Evolutionary conservation across 345 rosid species (phyloP), one percentile per base, ranked within the genome.

Genomic region (Gossypium arboreum): DNA sequence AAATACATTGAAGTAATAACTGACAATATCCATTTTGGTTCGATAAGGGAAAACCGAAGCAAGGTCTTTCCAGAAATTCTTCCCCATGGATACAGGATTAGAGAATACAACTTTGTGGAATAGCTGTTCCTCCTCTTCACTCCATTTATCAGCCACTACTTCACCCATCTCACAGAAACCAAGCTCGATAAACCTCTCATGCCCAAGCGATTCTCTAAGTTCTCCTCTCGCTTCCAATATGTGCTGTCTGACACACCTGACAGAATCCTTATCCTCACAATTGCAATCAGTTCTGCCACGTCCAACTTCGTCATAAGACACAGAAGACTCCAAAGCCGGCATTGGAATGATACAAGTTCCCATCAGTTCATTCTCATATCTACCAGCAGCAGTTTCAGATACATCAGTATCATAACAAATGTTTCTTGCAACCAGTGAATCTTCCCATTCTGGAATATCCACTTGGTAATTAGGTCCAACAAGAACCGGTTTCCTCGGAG

Each of bases 111-210:
- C 74, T 59, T 79, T 83, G 73, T 78, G 82, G 74, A 92, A 94
- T 48, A 83, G 47, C 66, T 78, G 78, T 78, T 91, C 89, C 78
- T 94, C 98, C 15, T 83, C 91, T 57, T 86, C 90, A 2, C 77
- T 87, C 97, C 97, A 94, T 15, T 85, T 75, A 29, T 81, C 76
- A 9, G 90, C 84, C 71, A 89, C 89, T 61, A 76, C 69, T 70
- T 94, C 97, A n/a, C 98, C 98, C 88, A 89, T 85, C 54, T 86
- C 85, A 84, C 63, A 69, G 9, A 94, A 88, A 63, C 97, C 97
- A 77, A 92, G 75, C 78, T 82, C 82, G 44, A 20, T 74, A 76
- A 85, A 91, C 11, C 43, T 71, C 58, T 82, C 85, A n/a, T 76
- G 71, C 72, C 97, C 97, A 56, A 91, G 79, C 51, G 50, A 51